Conservation (phyloP, 257 asterid genomes). For the Forsythia suspensa region DNA sequence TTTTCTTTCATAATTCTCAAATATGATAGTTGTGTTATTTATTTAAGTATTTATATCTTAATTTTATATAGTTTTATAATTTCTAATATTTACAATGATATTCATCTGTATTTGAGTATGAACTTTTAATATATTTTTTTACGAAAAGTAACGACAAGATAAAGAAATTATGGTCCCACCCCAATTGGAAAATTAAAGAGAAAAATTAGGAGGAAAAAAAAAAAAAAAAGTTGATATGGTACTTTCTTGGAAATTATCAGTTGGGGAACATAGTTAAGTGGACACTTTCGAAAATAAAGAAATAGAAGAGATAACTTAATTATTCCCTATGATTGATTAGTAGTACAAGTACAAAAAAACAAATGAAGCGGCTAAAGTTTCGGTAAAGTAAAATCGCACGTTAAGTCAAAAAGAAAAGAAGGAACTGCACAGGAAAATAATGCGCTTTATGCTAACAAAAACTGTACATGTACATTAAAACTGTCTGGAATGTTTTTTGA, state of each 20-base stretch:
- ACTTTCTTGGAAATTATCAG: background rate
- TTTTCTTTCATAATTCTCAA: too few relatives aligned
- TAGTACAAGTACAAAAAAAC: background rate
- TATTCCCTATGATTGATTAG: background rate
- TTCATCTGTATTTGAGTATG: background rate
- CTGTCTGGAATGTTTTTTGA: background rate
- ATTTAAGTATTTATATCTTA: too few relatives aligned
- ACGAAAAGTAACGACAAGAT: background rate
- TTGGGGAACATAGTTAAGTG: background rate
- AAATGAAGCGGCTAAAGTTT: background rate
- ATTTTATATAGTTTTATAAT: too few relatives aligned
- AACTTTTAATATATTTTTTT: too few relatives aligned
- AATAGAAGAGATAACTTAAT: background rate
- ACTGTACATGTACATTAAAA: background rate
- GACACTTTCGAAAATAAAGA: background rate
- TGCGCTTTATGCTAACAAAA: background rate
- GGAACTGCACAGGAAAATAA: background rate
- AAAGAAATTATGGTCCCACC: background rate
- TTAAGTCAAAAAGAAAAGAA: background rate
- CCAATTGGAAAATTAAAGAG: background rate
- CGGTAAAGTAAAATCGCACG: constrained; percentile 13
- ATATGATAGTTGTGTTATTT: too few relatives aligned
- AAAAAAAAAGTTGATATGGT: background rate
- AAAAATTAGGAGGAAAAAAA: background rate
- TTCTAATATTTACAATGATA: too few relatives aligned